Evolutionary conservation across 2,329 filamentous ascomycete species (phyloP).

Genomic region (Venturia aucupariae): DNA sequence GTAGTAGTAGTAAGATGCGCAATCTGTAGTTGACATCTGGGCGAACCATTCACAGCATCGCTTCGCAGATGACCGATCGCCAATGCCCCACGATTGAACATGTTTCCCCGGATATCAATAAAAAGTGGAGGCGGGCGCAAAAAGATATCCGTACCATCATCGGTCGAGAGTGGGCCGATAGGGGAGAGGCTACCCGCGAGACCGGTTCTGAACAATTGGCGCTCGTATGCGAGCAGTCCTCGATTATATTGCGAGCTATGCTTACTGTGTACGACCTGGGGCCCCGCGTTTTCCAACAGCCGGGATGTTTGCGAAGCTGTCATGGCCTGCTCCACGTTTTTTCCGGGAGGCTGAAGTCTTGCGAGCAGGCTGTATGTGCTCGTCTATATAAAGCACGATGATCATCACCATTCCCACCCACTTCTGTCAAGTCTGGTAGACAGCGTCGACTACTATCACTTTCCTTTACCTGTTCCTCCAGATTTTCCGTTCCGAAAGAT

Average conservation of each 20-base stretch:
- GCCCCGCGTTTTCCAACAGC: not conserved
- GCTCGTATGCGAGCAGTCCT: not conserved
- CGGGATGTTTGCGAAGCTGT: not conserved
- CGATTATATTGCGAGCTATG: not conserved
- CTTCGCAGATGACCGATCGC: not conserved
- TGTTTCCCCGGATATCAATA: not conserved
- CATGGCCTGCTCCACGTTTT: not conserved
- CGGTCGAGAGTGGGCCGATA: conserved; percentile 2
- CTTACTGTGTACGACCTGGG: not conserved
- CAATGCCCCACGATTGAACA: not conserved
- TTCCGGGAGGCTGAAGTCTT: not conserved
- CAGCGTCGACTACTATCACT: not conserved
- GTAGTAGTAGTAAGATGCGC: not conserved
- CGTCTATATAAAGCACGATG: conserved; percentile 1
- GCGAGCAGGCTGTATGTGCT: not conserved
- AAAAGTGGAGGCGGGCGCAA: not conserved
- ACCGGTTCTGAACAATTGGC: not conserved
- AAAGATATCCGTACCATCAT: not conserved
- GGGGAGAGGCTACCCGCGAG: not conserved
- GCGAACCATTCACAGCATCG: not conserved
- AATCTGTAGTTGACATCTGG: not conserved
- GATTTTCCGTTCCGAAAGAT: not conserved
- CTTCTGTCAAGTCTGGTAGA: not conserved
- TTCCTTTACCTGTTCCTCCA: not conserved
- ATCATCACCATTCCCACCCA: not conserved